A percentile compares a stretch with the other conserved stretches of the same genome.
Evolutionary conservation across 768 basidiomycete genomes (phyloP).

Genomic region (Mycena crocata): DNA sequence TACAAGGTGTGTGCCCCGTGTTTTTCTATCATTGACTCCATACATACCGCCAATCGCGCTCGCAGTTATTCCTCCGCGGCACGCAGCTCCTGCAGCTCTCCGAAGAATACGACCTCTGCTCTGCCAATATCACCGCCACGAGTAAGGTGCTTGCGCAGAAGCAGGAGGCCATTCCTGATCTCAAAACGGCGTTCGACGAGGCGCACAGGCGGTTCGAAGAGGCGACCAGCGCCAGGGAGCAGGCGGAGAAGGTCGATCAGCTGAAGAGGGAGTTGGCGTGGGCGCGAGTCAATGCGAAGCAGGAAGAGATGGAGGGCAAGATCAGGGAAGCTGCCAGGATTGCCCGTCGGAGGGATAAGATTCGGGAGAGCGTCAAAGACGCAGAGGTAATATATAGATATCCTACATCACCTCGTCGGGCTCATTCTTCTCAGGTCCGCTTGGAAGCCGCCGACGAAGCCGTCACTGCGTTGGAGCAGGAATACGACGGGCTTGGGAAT

Average conservation of each 20-base stretch:
- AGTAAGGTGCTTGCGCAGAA: constrained; percentile 75
- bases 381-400: constrained; percentile 48
- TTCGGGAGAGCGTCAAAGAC: constrained; percentile 46
- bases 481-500: constrained; percentile 55
- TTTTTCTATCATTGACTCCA: background rate
- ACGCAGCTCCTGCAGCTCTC: constrained; percentile 91
- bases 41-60: constrained; percentile 9
- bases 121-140: constrained; percentile 80
- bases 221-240: constrained; percentile 78
- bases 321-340: constrained; percentile 50
- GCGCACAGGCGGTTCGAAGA: constrained; percentile 73
- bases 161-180: constrained; percentile 81
- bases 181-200: constrained; percentile 68
- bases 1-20: constrained; percentile 81
- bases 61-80: constrained; percentile 92
- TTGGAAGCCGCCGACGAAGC: constrained; percentile 38
- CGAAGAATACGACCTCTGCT: constrained; percentile 85
- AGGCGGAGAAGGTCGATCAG: constrained; percentile 73
- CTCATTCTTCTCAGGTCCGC: constrained; percentile 2
- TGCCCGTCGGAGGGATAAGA: constrained; percentile 50
- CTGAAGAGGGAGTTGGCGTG: constrained; percentile 88
- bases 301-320: constrained; percentile 62
- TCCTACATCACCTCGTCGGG: constrained; percentile 44
- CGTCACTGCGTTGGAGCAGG: constrained; percentile 53
- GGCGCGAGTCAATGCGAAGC: constrained; percentile 83